Base-by-base conservation (phyloP, 805 yeast genomes). In the Candida cerambycidarum region DNA sequence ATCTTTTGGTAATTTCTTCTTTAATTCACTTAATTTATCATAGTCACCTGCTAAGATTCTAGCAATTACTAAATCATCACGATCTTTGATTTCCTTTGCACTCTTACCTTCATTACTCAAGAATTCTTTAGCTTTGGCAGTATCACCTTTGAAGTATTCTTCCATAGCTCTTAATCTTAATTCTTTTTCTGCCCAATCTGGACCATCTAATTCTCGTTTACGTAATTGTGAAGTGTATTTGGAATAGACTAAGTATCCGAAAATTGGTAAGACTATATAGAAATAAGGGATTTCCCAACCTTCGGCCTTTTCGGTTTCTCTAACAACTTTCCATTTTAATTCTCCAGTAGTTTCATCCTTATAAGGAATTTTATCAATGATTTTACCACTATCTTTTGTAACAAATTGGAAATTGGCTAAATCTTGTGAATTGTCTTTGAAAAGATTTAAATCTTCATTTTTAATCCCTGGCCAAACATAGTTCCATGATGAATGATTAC, bases 121-220 rank as follows among this genome's bases (percentile, higher is more conserved):
- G 54, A 79, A 82, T 45, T 71, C 79, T 48, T 66, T 65, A 42
- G 81, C 83, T 56, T 71, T 71, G 34, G 61, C 71, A 32, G 73
- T 63, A 55, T 70, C 76, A 40, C 78, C 79, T 48, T 74, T 76
- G 66, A 73, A 75, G 50, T 75, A 77, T 52, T 79, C 78, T 61
- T 84, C 88, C 71, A 80, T 80, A 40, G 75, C 76, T 73, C 95
- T 83, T 61, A 83, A 75, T 56, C 86, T 73, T 63, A 87, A 77
- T 69, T 87, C 95, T 60, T 85, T 79, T 60, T 79, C 78, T 31
- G 95, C 95, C 96, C 96, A 87, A 55, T 81, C 86, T 46, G 75
- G 74, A 54, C 76, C 76, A 23, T 68, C 73, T 29, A 51, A 47
- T 38, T 62, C 71, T 53, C 73, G 61, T 52, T 59, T 59, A 52